Evolutionary conservation across 75 land plant species (phyloP), one percentile per base, ranked within the genome.

Genomic region (Picea glauca): DNA sequence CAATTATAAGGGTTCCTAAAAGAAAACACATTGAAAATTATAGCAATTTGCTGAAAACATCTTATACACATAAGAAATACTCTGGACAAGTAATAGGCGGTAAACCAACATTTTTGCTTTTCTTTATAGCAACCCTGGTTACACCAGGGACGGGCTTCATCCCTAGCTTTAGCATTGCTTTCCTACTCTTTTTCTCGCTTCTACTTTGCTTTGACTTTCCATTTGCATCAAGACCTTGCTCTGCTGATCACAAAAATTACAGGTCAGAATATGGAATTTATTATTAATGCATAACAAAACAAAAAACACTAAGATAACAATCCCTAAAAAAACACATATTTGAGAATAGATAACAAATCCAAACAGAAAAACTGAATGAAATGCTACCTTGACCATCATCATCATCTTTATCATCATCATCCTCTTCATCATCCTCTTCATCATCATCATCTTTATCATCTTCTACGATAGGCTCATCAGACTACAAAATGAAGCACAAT

Each of bases 181-280:
- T 94, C 78, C 95, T 83, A 77, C 93, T 92, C 84, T 94, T 94
- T 82, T 94, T 94, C 87, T 94, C 97, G 82, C 97, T 93, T 77
- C 94, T 91, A 76, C 94, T 94, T 76, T 90, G 96, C 85, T 92
- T 94, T 56, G 91, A 85, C 58, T 85, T 83, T 12, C 85, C 89
- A 78, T 65, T 77, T 33, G 72, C 82, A 62, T 75, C 85, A 77
- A 75, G 83, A 62, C 72, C 84, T 73, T 83, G 84, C 59, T 78
- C 80, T 26, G 54, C 81, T 33, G 32, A 26, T 63, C 26, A 58
- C 6, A 56, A 35, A 62, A 21, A 65, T 58, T 56, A 21, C 15
- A 30, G 43, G 26, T 58, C 33, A 58, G 4, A 60, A 58, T 32
- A 56, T 5, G 12, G 31, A 58, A 74, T 33, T 33, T 58, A 13